Evolutionary conservation across 345 rosid species (phyloP).

Genomic region (Kernera saxatilis): DNA sequence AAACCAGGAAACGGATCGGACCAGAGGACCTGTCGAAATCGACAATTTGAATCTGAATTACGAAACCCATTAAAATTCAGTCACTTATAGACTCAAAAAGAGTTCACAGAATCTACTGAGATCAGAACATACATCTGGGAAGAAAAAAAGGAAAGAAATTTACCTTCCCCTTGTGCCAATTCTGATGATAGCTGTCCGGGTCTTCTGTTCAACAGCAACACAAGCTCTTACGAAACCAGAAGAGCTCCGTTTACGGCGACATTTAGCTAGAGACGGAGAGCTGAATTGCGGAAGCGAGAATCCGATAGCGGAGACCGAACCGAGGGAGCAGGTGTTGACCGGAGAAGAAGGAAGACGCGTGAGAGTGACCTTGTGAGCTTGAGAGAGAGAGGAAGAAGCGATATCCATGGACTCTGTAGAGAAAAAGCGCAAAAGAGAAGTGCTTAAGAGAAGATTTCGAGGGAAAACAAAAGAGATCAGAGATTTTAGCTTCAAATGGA

Average conservation of each 20-base stretch:
- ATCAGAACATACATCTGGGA: not conserved
- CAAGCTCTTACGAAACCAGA: constrained; percentile 49
- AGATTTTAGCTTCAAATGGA: constrained; percentile 14
- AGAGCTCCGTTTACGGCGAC: constrained; percentile 24
- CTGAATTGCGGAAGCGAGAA: constrained; percentile 36
- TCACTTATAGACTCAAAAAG: not conserved
- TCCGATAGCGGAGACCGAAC: constrained; percentile 55
- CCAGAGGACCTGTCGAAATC: not conserved
- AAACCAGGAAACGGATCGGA: constrained; percentile 9
- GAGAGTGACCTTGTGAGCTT: constrained; percentile 19
- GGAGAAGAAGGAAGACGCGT: constrained; percentile 21
- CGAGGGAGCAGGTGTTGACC: constrained; percentile 35
- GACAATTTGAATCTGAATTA: not conserved
- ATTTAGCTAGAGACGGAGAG: constrained; percentile 34
- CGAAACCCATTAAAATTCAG: not conserved
- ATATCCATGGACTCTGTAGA: constrained; percentile 13
- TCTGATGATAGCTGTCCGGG: constrained; percentile 62
- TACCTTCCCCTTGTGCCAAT: constrained; percentile 98
- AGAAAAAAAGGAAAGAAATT: constrained; percentile 6
- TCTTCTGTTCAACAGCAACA: constrained; percentile 61
- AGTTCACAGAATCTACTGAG: not conserved
- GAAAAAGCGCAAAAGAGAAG: not conserved
- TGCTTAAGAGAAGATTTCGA: not conserved
- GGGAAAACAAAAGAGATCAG: constrained; percentile 9
- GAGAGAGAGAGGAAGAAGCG: constrained; percentile 11